phyloP scores from a whole-genome alignment of 1,284 basidiomycete species.

The Mycena citricolor region DNA sequence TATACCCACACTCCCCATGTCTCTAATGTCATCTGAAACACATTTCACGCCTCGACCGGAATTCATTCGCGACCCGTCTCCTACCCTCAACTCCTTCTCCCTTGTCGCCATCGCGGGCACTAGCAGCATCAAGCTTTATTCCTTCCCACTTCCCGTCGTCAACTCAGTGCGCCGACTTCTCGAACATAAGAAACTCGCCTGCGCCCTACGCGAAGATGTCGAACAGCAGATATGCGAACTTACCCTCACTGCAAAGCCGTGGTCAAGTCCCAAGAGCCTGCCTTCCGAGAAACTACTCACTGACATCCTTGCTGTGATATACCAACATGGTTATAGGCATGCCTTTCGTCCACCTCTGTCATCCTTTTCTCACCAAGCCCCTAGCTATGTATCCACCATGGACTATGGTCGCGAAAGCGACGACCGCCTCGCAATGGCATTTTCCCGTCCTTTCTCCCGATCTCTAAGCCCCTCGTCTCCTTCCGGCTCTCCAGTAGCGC shows the following conservation, averaged over 20 bases:
- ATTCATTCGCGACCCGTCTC: constrained; percentile 57
- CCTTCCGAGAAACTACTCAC: constrained; percentile 67
- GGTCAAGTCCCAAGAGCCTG: constrained; percentile 64
- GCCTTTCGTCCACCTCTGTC: too few relatives aligned
- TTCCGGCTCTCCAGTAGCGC: constrained; percentile 31
- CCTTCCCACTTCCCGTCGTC: constrained; percentile 56
- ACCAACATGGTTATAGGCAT: constrained; percentile 63
- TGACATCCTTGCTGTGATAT: constrained; percentile 61
- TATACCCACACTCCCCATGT: constrained; percentile 17
- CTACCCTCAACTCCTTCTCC: constrained; percentile 58
- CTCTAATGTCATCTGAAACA: constrained; percentile 34
- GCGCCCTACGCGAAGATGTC: constrained; percentile 53
- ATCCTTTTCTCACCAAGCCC: too few relatives aligned
- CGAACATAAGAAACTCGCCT: constrained; percentile 45
- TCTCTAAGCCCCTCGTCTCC: constrained; percentile 31
- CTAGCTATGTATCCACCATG: constrained; percentile 62
- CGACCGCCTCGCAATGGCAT: constrained; percentile 67
- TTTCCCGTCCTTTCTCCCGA: constrained; percentile 49
- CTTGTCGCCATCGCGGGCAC: constrained; percentile 65
- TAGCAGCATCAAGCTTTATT: constrained; percentile 64
- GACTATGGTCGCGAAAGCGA: constrained; percentile 77
- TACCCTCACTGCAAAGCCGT: constrained; percentile 64
- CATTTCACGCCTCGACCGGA: constrained; percentile 67
- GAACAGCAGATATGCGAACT: constrained; percentile 66
- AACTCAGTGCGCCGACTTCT: constrained; percentile 54